A percentile compares a stretch with the other conserved stretches of the same genome.
phyloP scores from a whole-genome alignment of 1,284 basidiomycete genomes.

The Afroboletus lepidellus region DNA sequence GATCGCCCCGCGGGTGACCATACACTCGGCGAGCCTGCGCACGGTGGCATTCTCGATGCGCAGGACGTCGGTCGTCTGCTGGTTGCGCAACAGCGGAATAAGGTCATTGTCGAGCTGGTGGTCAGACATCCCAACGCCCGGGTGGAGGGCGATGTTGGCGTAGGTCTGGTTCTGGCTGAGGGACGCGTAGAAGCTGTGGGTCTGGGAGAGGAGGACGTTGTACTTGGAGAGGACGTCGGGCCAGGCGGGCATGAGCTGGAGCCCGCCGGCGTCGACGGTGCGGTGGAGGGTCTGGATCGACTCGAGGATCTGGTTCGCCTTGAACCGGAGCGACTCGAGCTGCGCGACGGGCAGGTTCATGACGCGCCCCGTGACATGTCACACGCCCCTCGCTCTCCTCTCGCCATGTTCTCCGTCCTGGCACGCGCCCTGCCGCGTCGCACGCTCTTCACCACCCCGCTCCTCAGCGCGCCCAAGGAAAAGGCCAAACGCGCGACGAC shows the following conservation, averaged over 20 bases:
- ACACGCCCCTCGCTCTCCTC: slow-evolving; percentile 3
- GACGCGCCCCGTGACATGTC: slow-evolving; percentile 18
- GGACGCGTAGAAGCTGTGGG: slow-evolving; percentile 66
- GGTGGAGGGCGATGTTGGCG: slow-evolving; percentile 66
- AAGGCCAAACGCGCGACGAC: not conserved
- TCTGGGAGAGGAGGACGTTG: slow-evolving; percentile 76
- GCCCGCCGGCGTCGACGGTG: slow-evolving; percentile 58
- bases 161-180: slow-evolving; percentile 49
- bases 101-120: slow-evolving; percentile 67
- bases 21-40: slow-evolving; percentile 61
- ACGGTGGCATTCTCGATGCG: slow-evolving; percentile 67
- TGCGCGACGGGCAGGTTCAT: slow-evolving; percentile 43
- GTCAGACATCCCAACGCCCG: slow-evolving; percentile 54
- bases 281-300: slow-evolving; percentile 63
- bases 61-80: slow-evolving; percentile 73
- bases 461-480: not conserved
- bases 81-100: slow-evolving; percentile 68
- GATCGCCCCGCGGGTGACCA: slow-evolving; percentile 59
- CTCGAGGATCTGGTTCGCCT: slow-evolving; percentile 72
- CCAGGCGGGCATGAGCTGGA: slow-evolving; percentile 65
- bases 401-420: slow-evolving; percentile 10
- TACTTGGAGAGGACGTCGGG: slow-evolving; percentile 81
- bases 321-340: slow-evolving; percentile 72
- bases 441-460: slow-evolving; percentile 26
- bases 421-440: slow-evolving; percentile 16